Conservation (phyloP, 2,329 filamentous ascomycete genomes). For the Aspergillus awamori region DNA sequence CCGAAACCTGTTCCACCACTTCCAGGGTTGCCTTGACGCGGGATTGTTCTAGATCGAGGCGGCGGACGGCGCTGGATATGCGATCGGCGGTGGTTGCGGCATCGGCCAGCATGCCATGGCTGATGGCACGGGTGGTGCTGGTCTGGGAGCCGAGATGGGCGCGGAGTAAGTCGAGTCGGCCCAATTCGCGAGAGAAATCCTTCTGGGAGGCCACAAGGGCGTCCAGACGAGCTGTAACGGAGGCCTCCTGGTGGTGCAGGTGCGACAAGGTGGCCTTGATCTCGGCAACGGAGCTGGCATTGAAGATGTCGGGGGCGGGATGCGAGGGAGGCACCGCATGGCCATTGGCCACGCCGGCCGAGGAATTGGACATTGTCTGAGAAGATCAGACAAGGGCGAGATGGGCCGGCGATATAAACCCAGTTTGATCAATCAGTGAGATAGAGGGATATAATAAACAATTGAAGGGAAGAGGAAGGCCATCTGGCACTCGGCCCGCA, state of each 20-base stretch:
- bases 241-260: slow-evolving; percentile 74
- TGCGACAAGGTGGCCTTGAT: slow-evolving; percentile 75
- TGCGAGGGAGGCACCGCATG: slow-evolving; percentile 19
- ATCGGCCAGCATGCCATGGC: slow-evolving; percentile 85
- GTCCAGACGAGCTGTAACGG: slow-evolving; percentile 74
- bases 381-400: neutral
- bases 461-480: neutral
- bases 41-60: slow-evolving; percentile 86
- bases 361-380: slow-evolving; percentile 26
- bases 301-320: slow-evolving; percentile 56
- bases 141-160: slow-evolving; percentile 86
- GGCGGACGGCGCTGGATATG: slow-evolving; percentile 83
- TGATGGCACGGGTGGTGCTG: slow-evolving; percentile 78
- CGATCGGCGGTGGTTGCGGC: slow-evolving; percentile 83
- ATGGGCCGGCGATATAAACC: neutral
- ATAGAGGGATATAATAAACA: neutral
- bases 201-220: slow-evolving; percentile 78
- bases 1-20: slow-evolving; percentile 93
- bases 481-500: slow-evolving; percentile 1
- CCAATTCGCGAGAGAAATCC: slow-evolving; percentile 82
- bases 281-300: slow-evolving; percentile 74
- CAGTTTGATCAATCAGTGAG: neutral
- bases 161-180: slow-evolving; percentile 83
- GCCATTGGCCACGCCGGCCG: slow-evolving; percentile 30
- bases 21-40: slow-evolving; percentile 86